These are phyloP conservation scores for Candida khao-thaluensis DNA, from an alignment of 805 yeast species.

Conservation along the genomic window DNA sequence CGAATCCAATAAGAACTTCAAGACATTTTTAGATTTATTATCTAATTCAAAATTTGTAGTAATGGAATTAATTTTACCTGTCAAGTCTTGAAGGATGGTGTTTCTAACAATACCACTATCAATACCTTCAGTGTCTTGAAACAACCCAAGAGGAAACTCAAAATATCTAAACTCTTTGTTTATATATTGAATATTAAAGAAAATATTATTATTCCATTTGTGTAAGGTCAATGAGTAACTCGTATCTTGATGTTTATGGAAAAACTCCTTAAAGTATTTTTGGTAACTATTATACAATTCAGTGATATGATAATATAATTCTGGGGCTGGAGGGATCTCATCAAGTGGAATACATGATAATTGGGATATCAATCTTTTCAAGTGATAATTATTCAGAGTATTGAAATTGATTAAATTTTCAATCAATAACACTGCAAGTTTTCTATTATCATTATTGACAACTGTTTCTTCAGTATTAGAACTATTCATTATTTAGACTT, in stretches of 20 bases:
- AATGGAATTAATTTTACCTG: slow-evolving; percentile 19
- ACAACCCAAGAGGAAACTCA: slow-evolving; percentile 23
- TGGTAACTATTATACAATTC: slow-evolving; percentile 21
- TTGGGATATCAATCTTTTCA: slow-evolving; percentile 16
- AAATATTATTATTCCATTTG: slow-evolving; percentile 21
- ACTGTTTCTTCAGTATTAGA: background rate
- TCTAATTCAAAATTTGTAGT: slow-evolving; percentile 24
- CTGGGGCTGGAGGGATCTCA: slow-evolving; percentile 18
- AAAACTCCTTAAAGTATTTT: slow-evolving; percentile 19
- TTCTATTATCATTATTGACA: slow-evolving; percentile 51
- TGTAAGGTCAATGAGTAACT: slow-evolving; percentile 21
- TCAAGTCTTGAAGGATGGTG: slow-evolving; percentile 17
- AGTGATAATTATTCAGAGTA: slow-evolving; percentile 15
- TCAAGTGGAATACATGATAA: slow-evolving; percentile 7
- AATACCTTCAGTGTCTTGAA: slow-evolving; percentile 12
- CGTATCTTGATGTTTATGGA: slow-evolving; percentile 12
- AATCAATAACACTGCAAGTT: slow-evolving; percentile 25
- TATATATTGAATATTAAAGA: slow-evolving; percentile 21
- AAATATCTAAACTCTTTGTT: slow-evolving; percentile 17
- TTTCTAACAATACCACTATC: slow-evolving; percentile 18
- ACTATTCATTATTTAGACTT: background rate
- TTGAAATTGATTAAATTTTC: slow-evolving; percentile 25
- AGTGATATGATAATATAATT: slow-evolving; percentile 18
- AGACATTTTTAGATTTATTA: slow-evolving; percentile 16
- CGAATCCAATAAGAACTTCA: slow-evolving; percentile 17